Evolutionary conservation across 1,284 basidiomycete species (phyloP).

Genomic region (Ustilago lituana): DNA sequence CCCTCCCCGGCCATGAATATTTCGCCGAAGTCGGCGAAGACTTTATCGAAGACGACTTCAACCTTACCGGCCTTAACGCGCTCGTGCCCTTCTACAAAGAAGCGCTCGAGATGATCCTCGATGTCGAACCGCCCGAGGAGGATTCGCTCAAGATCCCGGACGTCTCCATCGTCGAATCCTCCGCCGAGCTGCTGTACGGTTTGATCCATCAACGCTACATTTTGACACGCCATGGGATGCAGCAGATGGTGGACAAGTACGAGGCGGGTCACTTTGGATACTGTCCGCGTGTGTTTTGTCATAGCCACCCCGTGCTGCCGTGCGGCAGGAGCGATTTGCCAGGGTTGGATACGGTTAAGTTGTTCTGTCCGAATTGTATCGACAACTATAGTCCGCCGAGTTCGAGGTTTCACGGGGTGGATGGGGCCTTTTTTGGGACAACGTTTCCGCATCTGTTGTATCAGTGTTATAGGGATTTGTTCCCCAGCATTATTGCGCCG

Average conservation of each 20-base stretch:
- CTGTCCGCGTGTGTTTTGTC: constrained; percentile 95
- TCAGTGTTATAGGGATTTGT: constrained; percentile 82
- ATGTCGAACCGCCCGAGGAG: constrained; percentile 92
- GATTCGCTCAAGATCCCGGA: constrained; percentile 82
- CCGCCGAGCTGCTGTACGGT: constrained; percentile 95
- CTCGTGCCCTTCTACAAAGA: constrained; percentile 99
- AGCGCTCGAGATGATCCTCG: constrained; percentile 99
- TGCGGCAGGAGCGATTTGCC: constrained; percentile 95
- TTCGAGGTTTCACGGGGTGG: constrained; percentile 93
- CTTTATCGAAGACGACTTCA: constrained; percentile 99
- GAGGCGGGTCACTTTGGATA: constrained; percentile 90
- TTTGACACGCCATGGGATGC: constrained; percentile 88
- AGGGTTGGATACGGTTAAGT: constrained; percentile 97
- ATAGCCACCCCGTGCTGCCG: constrained; percentile 87
- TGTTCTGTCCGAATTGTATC: constrained; percentile 97
- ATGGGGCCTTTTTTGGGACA: constrained; percentile 99
- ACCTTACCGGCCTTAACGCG: constrained; percentile 91
- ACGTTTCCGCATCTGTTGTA: constrained; percentile 98
- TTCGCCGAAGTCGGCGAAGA: constrained; percentile 88
- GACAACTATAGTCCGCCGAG: constrained; percentile 96
- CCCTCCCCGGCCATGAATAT: constrained; percentile 97
- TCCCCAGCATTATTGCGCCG: constrained; percentile 61
- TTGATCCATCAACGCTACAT: constrained; percentile 98
- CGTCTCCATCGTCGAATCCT: constrained; percentile 97
- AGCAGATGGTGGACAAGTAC: constrained; percentile 98